These are phyloP conservation scores for Fusarium sp. DNA, from an alignment of 2,329 filamentous ascomycete species.

Conservation along the genomic window DNA sequence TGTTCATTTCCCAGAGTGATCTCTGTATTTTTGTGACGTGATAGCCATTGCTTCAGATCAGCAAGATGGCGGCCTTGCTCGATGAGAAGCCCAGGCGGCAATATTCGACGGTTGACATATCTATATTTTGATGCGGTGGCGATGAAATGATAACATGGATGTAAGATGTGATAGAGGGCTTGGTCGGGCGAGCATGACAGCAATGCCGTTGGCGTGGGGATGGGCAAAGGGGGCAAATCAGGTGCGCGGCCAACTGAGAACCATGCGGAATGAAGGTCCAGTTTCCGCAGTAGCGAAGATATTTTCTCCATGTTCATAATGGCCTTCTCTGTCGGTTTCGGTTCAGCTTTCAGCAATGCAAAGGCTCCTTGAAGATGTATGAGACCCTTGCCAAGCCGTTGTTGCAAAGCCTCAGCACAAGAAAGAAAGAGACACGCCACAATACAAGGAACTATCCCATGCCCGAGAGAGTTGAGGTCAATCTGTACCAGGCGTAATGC, in stretches of 20 bases:
- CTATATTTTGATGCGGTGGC: background rate
- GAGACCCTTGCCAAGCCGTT: background rate
- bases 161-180: background rate
- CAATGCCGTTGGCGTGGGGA: background rate
- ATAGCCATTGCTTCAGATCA: background rate
- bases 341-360: background rate
- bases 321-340: background rate
- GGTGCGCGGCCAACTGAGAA: background rate
- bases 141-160: background rate
- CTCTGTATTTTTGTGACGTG: background rate
- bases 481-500: background rate
- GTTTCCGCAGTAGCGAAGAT: background rate
- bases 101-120: background rate
- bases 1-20: background rate
- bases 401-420: background rate
- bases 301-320: background rate
- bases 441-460: background rate
- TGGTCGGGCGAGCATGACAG: background rate
- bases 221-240: background rate
- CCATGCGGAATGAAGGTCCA: background rate
- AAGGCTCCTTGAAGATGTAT: background rate
- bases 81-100: background rate
- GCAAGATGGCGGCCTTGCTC: background rate
- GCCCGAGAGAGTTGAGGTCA: background rate
- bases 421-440: background rate